Evolutionary conservation across 768 basidiomycete species (phyloP).

Genomic region (Calocybe cyanea): DNA sequence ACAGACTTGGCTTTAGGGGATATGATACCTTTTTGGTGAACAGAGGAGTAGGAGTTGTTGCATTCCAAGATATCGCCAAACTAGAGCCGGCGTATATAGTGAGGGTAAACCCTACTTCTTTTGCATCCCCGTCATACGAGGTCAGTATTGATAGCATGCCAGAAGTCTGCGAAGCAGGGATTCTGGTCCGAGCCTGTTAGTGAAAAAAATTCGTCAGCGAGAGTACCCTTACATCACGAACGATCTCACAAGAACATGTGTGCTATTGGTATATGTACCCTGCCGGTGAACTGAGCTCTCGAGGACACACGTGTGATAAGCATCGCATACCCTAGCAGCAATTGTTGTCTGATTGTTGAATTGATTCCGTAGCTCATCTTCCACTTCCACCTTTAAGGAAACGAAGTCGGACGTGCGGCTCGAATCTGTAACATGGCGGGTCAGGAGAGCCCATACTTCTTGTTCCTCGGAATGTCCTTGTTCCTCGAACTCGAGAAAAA

Average conservation of each 20-base stretch:
- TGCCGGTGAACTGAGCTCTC: conserved; percentile 10
- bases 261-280: conserved; percentile 53
- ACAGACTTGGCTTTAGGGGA: neutral
- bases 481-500: conserved; percentile 29
- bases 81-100: conserved; percentile 46
- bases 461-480: conserved; percentile 22
- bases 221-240: neutral
- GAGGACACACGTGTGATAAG: neutral
- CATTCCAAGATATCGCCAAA: conserved; percentile 43
- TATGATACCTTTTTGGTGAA: conserved; percentile 35
- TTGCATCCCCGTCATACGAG: conserved; percentile 65
- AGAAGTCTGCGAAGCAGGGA: conserved; percentile 30
- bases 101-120: conserved; percentile 66
- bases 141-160: conserved; percentile 52
- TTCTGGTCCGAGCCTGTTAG: conserved; percentile 30
- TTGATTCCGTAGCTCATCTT: conserved; percentile 32
- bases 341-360: conserved; percentile 29
- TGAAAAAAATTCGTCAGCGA: neutral
- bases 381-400: conserved; percentile 51
- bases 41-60: conserved; percentile 32
- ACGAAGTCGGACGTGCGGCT: conserved; percentile 62
- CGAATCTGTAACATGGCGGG: conserved; percentile 68
- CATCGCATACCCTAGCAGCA: conserved; percentile 32
- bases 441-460: conserved; percentile 80
- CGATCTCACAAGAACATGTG: conserved; percentile 40